These are phyloP conservation scores for Chrysophaeum taylorii DNA, from an alignment of 352 stramenopile genomes.

Conservation along the genomic window DNA sequence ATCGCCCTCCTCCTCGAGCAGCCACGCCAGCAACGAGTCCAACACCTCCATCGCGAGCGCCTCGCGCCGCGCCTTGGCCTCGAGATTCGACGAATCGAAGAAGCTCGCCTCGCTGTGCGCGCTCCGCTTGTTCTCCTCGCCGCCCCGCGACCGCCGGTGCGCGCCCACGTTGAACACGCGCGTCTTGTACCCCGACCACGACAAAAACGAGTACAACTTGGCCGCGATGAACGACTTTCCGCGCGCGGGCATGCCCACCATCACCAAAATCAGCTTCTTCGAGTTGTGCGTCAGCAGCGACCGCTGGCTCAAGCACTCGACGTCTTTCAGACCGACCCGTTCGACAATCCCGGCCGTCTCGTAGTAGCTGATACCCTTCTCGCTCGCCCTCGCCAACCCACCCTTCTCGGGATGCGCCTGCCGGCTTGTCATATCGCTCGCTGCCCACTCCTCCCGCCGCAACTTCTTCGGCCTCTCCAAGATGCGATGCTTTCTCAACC, in stretches of 20 bases:
- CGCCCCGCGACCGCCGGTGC: conserved; percentile 63
- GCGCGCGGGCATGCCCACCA: conserved; percentile 80
- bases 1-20: conserved; percentile 63
- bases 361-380: too few species aligned
- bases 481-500: too few species aligned
- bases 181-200: conserved; percentile 73
- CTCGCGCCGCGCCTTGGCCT: conserved; percentile 65
- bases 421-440: too few species aligned
- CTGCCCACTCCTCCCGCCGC: too few species aligned
- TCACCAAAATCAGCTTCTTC: conserved; percentile 70
- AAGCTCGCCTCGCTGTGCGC: conserved; percentile 43
- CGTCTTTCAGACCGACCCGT: too few species aligned
- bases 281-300: background rate
- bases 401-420: too few species aligned
- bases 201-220: conserved; percentile 79
- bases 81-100: conserved; percentile 74
- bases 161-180: conserved; percentile 89
- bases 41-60: conserved; percentile 60
- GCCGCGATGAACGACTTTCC: conserved; percentile 89
- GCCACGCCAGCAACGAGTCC: conserved; percentile 71
- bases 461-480: too few species aligned
- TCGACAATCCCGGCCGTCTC: too few species aligned
- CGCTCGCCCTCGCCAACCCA: too few species aligned
- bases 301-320: too few species aligned
- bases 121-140: conserved; percentile 42